These are phyloP conservation scores for Botryotinia convoluta DNA, from an alignment of 2,329 filamentous ascomycete genomes.

Conservation along the genomic window DNA sequence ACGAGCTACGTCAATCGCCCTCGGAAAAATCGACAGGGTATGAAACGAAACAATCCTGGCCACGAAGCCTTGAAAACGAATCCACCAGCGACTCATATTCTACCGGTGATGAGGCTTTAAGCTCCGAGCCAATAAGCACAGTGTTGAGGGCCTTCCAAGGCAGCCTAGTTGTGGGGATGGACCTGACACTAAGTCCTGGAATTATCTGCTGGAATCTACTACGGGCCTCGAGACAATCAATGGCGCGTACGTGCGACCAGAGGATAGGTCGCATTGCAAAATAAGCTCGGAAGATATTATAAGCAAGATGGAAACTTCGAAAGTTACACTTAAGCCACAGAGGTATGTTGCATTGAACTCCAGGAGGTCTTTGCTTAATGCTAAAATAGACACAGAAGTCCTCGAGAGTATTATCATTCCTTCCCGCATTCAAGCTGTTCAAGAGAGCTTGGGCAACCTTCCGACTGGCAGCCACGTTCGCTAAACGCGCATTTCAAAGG, in stretches of 20 bases:
- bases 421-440: background rate
- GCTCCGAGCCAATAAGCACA: background rate
- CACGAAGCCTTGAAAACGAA: background rate
- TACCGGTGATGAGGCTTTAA: background rate
- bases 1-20: background rate
- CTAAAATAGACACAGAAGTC: background rate
- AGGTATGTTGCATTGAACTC: background rate
- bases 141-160: background rate
- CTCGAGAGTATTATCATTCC: background rate
- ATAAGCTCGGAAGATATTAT: background rate
- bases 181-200: too few relatives aligned
- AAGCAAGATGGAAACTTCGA: background rate
- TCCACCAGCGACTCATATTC: background rate
- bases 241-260: background rate
- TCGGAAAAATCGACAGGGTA: background rate
- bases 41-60: background rate
- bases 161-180: background rate
- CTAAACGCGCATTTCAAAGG: background rate
- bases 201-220: background rate
- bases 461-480: background rate
- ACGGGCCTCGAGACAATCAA: background rate
- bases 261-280: background rate
- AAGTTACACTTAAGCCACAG: fast-evolving
- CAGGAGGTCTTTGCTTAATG: background rate
- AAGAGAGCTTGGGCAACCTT: background rate